Conservation (phyloP, 2,329 filamentous ascomycete species). For the Claviceps purpurea region DNA sequence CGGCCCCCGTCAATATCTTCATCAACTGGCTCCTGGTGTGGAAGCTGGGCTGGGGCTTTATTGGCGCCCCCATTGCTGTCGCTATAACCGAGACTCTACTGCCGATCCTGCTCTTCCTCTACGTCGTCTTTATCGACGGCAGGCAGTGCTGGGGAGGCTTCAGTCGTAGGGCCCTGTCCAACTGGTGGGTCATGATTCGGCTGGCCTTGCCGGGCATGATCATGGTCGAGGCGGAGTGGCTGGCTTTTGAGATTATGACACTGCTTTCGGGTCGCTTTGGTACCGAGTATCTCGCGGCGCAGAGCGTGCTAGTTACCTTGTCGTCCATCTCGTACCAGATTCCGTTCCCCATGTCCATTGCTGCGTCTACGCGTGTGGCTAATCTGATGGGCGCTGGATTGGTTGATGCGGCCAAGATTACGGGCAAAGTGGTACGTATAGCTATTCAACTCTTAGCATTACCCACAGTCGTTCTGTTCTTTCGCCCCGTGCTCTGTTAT, state of each 20-base stretch:
- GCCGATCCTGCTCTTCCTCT: conserved; percentile 62
- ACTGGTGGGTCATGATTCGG: conserved; percentile 72
- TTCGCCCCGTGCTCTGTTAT: too few relatives aligned
- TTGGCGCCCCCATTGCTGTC: conserved; percentile 72
- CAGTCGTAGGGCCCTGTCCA: conserved; percentile 52
- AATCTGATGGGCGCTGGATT: conserved; percentile 85
- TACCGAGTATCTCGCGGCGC: conserved; percentile 68
- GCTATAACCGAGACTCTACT: conserved; percentile 66
- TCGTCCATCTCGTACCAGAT: conserved; percentile 77
- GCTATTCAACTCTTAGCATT: neutral
- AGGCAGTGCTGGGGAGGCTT: conserved; percentile 77
- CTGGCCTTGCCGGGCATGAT: conserved; percentile 80
- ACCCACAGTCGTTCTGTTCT: too few relatives aligned
- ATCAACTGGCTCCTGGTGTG: conserved; percentile 72
- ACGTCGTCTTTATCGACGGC: conserved; percentile 62
- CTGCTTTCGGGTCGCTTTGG: conserved; percentile 71
- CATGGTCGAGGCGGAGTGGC: conserved; percentile 88
- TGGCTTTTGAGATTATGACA: conserved; percentile 85
- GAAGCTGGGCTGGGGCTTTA: conserved; percentile 54
- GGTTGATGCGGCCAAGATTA: conserved; percentile 64
- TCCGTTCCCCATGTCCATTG: conserved; percentile 82
- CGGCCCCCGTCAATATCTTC: conserved; percentile 63
- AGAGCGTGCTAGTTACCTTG: conserved; percentile 71
- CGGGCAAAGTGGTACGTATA: conserved; percentile 57
- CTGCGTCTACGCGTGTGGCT: conserved; percentile 74